Conservation (phyloP, 2,329 filamentous ascomycete species). For the Trichocomaceae sp. region DNA sequence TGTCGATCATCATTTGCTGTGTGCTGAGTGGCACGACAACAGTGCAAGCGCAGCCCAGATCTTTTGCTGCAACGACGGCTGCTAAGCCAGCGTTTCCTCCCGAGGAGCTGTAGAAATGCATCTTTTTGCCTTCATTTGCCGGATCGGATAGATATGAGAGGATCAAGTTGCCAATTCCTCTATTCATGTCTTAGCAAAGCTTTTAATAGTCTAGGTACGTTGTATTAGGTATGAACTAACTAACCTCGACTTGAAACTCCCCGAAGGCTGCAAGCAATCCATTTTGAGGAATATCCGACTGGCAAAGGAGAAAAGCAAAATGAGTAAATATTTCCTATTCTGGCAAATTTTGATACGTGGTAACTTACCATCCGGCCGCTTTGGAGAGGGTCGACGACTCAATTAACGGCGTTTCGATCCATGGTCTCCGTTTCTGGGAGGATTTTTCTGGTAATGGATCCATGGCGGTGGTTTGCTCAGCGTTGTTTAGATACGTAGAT, state of each 20-base stretch:
- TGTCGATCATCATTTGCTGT: slow-evolving; percentile 60
- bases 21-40: slow-evolving; percentile 64
- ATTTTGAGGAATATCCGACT: slow-evolving; percentile 75
- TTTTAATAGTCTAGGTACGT: neutral
- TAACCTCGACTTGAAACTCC: slow-evolving; percentile 70
- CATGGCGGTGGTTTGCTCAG: neutral
- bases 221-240: neutral
- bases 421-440: slow-evolving; percentile 22
- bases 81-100: slow-evolving; percentile 80
- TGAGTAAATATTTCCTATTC: neutral
- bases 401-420: slow-evolving; percentile 36
- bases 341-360: neutral
- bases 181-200: slow-evolving; percentile 12
- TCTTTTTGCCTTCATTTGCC: slow-evolving; percentile 26
- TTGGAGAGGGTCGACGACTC: slow-evolving; percentile 33
- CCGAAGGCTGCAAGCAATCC: slow-evolving; percentile 71
- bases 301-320: neutral
- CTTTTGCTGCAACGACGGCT: slow-evolving; percentile 63
- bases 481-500: neutral
- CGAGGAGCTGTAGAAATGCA: slow-evolving; percentile 69
- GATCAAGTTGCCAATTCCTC: slow-evolving; percentile 34
- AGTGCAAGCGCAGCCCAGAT: slow-evolving; percentile 57
- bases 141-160: slow-evolving; percentile 21
- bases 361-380: slow-evolving; percentile 32
- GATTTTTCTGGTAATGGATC: neutral